These are phyloP conservation scores for Zygnema cylindricum DNA, from an alignment of 139 green algal species.

Conservation along the genomic window DNA sequence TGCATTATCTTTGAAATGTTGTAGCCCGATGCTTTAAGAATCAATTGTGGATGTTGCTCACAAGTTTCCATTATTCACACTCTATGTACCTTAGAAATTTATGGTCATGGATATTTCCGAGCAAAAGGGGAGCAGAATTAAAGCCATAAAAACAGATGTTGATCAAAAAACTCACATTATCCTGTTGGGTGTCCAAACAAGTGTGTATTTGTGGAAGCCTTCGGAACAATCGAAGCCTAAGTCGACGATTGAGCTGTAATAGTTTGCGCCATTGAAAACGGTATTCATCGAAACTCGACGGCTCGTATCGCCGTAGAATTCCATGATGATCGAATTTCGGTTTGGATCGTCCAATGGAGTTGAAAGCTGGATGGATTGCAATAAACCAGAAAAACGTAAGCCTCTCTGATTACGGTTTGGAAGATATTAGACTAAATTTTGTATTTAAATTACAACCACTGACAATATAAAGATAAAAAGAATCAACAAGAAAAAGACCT, in stretches of 20 bases:
- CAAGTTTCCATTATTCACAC: neutral
- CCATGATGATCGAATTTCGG: neutral
- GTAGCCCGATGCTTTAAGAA: neutral
- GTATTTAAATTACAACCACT: too few species aligned
- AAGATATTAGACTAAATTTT: too few species aligned
- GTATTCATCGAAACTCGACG: neutral
- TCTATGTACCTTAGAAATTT: too few species aligned
- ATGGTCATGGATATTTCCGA: neutral
- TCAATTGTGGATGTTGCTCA: neutral
- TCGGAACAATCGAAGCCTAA: neutral
- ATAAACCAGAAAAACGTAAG: too few species aligned
- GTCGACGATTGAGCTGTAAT: neutral
- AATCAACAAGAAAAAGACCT: neutral
- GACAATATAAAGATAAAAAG: neutral
- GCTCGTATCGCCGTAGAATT: neutral
- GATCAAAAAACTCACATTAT: neutral
- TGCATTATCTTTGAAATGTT: neutral
- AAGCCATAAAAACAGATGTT: neutral
- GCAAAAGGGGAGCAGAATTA: too few species aligned
- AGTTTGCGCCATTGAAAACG: neutral
- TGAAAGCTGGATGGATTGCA: neutral
- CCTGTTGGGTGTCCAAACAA: neutral
- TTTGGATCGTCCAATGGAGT: neutral
- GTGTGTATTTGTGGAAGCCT: neutral
- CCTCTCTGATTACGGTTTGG: too few species aligned